Conservation (phyloP, 163 green algal species). For the Chlorella variabilis region DNA sequence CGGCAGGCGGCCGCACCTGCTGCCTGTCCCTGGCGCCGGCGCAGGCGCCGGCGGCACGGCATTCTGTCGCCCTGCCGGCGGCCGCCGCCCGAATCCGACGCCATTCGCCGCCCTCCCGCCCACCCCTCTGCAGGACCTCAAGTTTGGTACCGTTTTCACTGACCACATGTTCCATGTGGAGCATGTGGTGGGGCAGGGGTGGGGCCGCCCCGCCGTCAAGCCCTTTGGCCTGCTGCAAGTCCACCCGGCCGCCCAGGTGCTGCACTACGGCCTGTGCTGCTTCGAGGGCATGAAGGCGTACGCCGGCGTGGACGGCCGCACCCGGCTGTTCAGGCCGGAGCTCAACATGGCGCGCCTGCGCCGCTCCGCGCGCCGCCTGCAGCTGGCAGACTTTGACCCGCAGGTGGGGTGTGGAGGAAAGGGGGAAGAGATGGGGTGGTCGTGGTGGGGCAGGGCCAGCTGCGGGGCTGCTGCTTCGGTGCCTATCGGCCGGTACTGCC, state of each 20-base stretch:
- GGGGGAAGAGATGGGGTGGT: background rate
- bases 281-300: conserved; percentile 90
- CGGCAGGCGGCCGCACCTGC: too few species aligned
- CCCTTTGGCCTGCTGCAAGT: conserved; percentile 63
- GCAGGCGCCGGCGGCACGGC: too few species aligned
- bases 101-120: background rate
- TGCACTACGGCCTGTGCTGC: conserved; percentile 80
- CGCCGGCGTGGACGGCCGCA: conserved; percentile 53
- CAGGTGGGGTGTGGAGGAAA: conserved; percentile 24
- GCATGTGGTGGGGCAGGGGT: conserved; percentile 58
- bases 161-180: conserved; percentile 73
- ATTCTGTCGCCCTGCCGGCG: background rate
- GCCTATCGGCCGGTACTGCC: background rate
- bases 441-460: background rate
- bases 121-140: conserved; percentile 50
- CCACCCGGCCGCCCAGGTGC: conserved; percentile 70
- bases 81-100: too few species aligned
- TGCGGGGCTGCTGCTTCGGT: background rate
- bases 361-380: conserved; percentile 63
- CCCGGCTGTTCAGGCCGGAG: conserved; percentile 74
- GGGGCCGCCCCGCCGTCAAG: conserved; percentile 61
- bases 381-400: conserved; percentile 34
- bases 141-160: conserved; percentile 74
- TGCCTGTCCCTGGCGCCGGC: too few species aligned
- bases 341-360: conserved; percentile 73